Evolutionary conservation across 1,139 yeast species (phyloP), one percentile per base, ranked within the genome.

Genomic region (Nadsonia starkeyi-henricii): DNA sequence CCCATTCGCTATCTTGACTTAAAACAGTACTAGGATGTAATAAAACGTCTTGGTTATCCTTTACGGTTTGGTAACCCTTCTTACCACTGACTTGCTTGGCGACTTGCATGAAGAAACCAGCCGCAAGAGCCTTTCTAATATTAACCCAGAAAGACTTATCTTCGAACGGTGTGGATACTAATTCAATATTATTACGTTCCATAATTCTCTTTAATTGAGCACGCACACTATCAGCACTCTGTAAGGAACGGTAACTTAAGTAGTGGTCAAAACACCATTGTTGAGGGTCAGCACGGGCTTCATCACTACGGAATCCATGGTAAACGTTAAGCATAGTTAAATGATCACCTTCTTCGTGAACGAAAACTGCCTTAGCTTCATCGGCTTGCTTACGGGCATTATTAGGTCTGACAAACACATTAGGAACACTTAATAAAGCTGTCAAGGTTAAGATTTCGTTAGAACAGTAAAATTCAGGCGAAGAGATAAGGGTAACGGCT

Each of bases 31-130:
- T 81, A 51, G 98, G 98, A 63, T 91, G 98, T 43, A 91, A 73
- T 58, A 88, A 69, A 17, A 91, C 98, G 53, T 89, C 97, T 68
- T 91, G 98, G 64, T 89, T 88, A 65, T 91, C 98, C 67, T 88
- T 88, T 48, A 89, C 83, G 0, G 98, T 91, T 56, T 84, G 74
- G 65, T 82, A 91, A 82, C 88, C 61, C 78, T 81, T 47, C 81
- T 79, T 43, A 83, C 81, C 51, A 82, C 75, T 63, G 76, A 81
- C 69, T 54, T 62, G 63, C 70, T 89, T 89, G 44, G 97, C 98
- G 48, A 85, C 96, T 70, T 91, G 98, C 97, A 91, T 89, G 71
- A 91, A 91, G 65, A 88, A 89, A 1, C 98, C 99, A n/a, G 88
- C 78, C 8, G 86, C 76, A 50, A 91, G 69, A 0, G 98, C 96